Evolutionary conservation across 768 basidiomycete species (phyloP).

Genomic region (Trametes gibbosa): DNA sequence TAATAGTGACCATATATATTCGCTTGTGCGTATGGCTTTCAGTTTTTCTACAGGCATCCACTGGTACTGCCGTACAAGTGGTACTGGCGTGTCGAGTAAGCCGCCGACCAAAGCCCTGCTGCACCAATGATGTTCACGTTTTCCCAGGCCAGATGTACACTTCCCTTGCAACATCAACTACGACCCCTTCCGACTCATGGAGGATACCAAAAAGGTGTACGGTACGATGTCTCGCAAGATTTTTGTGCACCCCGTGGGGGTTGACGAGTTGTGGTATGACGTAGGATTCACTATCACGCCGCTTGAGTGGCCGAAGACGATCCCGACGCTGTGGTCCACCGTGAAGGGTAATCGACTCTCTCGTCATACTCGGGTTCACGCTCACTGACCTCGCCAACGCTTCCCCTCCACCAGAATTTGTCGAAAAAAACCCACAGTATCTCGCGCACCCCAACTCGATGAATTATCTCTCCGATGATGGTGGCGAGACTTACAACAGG

Average conservation of each 20-base stretch:
- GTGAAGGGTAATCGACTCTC: constrained; percentile 42
- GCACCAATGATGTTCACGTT: constrained; percentile 30
- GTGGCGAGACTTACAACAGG: constrained; percentile 59
- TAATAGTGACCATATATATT: not conserved
- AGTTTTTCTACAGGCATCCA: constrained; percentile 63
- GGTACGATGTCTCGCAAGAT: constrained; percentile 34
- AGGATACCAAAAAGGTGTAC: constrained; percentile 66
- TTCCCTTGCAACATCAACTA: constrained; percentile 66
- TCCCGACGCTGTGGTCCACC: constrained; percentile 60
- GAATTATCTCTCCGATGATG: constrained; percentile 64
- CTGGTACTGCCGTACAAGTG: constrained; percentile 62
- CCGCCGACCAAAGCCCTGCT: not conserved
- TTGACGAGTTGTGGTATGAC: not conserved
- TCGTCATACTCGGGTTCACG: constrained; percentile 2
- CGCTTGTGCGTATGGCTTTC: not conserved
- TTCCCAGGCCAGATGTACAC: constrained; percentile 65
- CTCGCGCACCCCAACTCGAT: constrained; percentile 57
- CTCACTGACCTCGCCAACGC: constrained; percentile 25
- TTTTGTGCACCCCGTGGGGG: not conserved
- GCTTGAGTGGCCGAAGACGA: constrained; percentile 63
- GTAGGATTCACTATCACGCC: constrained; percentile 62
- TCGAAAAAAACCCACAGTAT: constrained; percentile 50
- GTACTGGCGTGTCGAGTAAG: constrained; percentile 74
- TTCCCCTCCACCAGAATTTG: constrained; percentile 45
- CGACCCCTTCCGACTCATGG: constrained; percentile 70